Evolutionary conservation across 192 early-diverging fungal species (phyloP).

Genomic region (Coemansia sp.): DNA sequence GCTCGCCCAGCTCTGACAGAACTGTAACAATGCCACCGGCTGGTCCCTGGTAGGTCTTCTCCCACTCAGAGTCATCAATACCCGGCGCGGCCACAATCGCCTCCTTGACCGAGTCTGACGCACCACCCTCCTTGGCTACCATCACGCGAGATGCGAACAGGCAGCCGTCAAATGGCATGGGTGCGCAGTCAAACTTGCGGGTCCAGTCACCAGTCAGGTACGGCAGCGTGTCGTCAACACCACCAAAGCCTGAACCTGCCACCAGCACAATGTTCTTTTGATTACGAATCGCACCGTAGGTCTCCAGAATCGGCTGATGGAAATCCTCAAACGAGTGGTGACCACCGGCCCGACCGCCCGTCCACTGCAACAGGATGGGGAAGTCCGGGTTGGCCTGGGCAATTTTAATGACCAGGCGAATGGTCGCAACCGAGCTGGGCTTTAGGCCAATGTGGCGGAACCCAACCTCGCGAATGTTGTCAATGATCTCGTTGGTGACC

Average conservation of each 20-base stretch:
- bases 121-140: constrained; percentile 87
- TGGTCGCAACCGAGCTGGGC: constrained; percentile 85
- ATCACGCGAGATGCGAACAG: constrained; percentile 92
- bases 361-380: constrained; percentile 94
- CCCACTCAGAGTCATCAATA: constrained; percentile 85
- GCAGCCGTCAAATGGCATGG: constrained; percentile 94
- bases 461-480: constrained; percentile 76
- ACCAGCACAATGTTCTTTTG: constrained; percentile 83
- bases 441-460: constrained; percentile 88
- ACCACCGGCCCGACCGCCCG: constrained; percentile 92
- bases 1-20: constrained; percentile 91
- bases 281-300: constrained; percentile 78
- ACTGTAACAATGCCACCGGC: constrained; percentile 92
- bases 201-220: constrained; percentile 95
- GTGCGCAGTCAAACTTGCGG: constrained; percentile 73
- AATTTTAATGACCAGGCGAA: constrained; percentile 82
- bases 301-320: constrained; percentile 78
- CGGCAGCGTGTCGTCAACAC: constrained; percentile 82
- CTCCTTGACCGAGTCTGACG: constrained; percentile 80
- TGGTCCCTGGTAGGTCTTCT: constrained; percentile 87
- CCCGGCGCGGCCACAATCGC: constrained; percentile 87
- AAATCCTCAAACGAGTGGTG: constrained; percentile 98
- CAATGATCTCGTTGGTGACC: constrained; percentile 82
- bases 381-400: constrained; percentile 84
- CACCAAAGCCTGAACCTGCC: constrained; percentile 91